Conservation (phyloP, 2,329 filamentous ascomycete genomes). For the Fusarium protoensiforme region DNA sequence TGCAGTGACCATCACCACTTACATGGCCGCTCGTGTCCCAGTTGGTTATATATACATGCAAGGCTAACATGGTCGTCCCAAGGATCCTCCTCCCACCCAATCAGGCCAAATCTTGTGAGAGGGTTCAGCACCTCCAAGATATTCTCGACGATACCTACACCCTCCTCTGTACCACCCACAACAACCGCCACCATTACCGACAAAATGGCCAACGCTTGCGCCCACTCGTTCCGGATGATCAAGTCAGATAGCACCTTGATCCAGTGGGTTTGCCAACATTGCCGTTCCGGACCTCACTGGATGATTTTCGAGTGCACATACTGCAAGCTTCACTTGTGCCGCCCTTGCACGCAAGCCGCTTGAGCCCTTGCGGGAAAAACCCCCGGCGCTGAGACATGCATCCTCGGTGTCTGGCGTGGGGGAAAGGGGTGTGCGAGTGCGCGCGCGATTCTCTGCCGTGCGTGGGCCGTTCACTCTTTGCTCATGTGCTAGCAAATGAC, state of each 20-base stretch:
- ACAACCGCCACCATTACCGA: constrained; percentile 26
- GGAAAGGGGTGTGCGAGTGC: constrained; percentile 24
- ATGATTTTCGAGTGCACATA: constrained; percentile 76
- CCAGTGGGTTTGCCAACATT: constrained; percentile 74
- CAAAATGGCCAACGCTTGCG: constrained; percentile 66
- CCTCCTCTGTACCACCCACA: constrained; percentile 24
- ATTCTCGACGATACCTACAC: constrained; percentile 31
- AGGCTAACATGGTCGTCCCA: constrained; percentile 37
- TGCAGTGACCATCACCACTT: constrained; percentile 14
- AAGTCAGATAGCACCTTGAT: constrained; percentile 74
- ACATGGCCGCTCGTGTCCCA: constrained; percentile 7
- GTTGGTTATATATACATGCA: constrained; percentile 29
- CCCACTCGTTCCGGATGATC: constrained; percentile 72
- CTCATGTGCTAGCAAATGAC: constrained; percentile 27
- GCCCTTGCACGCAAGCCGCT: constrained; percentile 62
- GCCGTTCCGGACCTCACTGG: constrained; percentile 73
- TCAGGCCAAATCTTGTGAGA: constrained; percentile 38
- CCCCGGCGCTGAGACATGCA: constrained; percentile 29
- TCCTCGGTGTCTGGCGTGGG: constrained; percentile 29
- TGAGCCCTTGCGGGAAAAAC: constrained; percentile 30
- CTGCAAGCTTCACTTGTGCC: constrained; percentile 74
- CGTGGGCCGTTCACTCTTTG: constrained; percentile 19
- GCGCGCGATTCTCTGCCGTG: constrained; percentile 7
- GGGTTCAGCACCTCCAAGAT: constrained; percentile 27
- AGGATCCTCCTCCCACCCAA: constrained; percentile 35